Evolutionary conservation across 257 asterid genomes (phyloP).

Genomic region (Jaltomata sinuosa): DNA sequence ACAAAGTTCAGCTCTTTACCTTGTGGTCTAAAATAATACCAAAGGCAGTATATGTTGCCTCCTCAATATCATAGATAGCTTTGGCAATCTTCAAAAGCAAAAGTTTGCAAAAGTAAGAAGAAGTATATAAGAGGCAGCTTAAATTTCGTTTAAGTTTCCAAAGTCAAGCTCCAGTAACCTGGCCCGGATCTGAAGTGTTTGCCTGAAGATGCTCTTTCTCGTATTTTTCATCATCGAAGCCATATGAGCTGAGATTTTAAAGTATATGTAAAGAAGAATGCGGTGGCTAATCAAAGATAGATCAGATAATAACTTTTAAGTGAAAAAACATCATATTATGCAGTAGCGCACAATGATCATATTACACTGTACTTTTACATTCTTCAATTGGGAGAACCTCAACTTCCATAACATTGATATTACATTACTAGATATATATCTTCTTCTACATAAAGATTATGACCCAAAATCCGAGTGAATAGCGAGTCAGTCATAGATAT

Average conservation of each 20-base stretch:
- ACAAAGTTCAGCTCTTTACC: constrained; percentile 26
- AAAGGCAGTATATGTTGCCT: constrained; percentile 73
- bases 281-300: neutral
- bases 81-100: constrained; percentile 56
- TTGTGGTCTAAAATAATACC: constrained; percentile 60
- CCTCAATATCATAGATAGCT: constrained; percentile 87
- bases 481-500: neutral
- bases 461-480: no score
- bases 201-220: constrained; percentile 62
- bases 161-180: constrained; percentile 38
- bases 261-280: neutral
- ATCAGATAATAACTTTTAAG: neutral
- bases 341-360: neutral
- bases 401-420: neutral
- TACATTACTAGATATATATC: neutral
- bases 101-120: constrained; percentile 16
- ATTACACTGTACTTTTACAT: neutral
- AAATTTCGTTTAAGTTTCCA: neutral
- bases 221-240: constrained; percentile 62
- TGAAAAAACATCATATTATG: neutral
- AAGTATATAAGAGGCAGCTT: neutral
- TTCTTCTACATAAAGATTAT: neutral
- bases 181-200: constrained; percentile 58
- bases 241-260: constrained; percentile 50
- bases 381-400: neutral